These are phyloP conservation scores for Haplosporangium sp. DNA, from an alignment of 371 early-diverging fungal genomes.

Conservation along the genomic window DNA sequence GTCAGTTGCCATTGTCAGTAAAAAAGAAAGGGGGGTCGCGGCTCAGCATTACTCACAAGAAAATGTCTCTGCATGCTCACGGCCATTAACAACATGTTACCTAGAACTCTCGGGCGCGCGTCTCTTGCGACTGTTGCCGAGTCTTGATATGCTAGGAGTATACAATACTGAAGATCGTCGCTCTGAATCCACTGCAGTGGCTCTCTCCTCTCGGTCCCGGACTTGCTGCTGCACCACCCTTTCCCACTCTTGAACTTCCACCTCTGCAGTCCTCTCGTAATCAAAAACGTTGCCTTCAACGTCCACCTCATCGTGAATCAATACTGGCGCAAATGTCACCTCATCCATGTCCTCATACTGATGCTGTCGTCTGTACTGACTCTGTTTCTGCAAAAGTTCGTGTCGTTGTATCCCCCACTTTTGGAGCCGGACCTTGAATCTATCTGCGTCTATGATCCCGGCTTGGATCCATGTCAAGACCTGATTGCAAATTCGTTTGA, in stretches of 20 bases:
- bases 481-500: slow-evolving; percentile 20
- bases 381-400: slow-evolving; percentile 12
- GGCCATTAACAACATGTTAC: slow-evolving; percentile 1
- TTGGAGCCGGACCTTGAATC: slow-evolving; percentile 26
- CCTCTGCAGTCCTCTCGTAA: slow-evolving; percentile 16
- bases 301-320: slow-evolving; percentile 44
- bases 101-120: slow-evolving; percentile 24
- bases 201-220: slow-evolving; percentile 21
- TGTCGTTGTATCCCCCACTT: slow-evolving; percentile 21
- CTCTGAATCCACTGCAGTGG: slow-evolving; percentile 2
- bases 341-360: slow-evolving; percentile 3
- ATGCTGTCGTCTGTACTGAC: slow-evolving; percentile 10
- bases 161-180: neutral
- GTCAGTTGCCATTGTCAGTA: neutral
- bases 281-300: slow-evolving; percentile 30
- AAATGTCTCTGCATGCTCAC: neutral
- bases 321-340: slow-evolving; percentile 14
- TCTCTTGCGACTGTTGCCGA: slow-evolving; percentile 33
- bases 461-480: slow-evolving; percentile 23
- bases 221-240: slow-evolving; percentile 11
- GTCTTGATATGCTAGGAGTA: neutral
- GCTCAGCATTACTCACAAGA: neutral
- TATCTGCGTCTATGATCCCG: slow-evolving; percentile 28
- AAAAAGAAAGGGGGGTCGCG: neutral
- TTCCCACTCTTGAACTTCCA: slow-evolving; percentile 24